Percentiles rank a stretch among this genome's conserved stretches.
Evolutionary conservation across 1,139 yeast species (phyloP).

Genomic region (Diutina ranongensis): DNA sequence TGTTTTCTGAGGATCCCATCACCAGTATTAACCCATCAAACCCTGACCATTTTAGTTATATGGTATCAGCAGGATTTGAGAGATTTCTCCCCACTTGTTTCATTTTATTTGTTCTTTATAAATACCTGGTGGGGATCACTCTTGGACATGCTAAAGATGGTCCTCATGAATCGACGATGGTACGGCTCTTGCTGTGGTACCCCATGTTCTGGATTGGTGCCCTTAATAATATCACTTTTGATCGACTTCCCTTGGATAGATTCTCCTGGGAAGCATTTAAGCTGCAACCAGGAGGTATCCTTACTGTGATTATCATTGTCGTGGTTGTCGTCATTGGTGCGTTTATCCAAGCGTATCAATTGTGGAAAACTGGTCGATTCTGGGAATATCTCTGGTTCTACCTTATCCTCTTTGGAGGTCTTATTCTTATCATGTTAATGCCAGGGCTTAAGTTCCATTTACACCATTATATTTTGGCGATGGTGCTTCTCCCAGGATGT

Average conservation of each 20-base stretch:
- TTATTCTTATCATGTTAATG: constrained; percentile 8
- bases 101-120: constrained; percentile 66
- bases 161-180: constrained; percentile 24
- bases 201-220: constrained; percentile 80
- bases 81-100: constrained; percentile 69
- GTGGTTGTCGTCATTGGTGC: constrained; percentile 40
- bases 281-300: constrained; percentile 65
- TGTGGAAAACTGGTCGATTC: constrained; percentile 77
- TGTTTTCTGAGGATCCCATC: constrained; percentile 80
- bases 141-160: not conserved
- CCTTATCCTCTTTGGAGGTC: constrained; percentile 7
- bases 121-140: constrained; percentile 19
- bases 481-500: constrained; percentile 77
- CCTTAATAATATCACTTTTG: constrained; percentile 80
- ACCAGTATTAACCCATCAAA: constrained; percentile 40
- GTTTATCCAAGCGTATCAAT: constrained; percentile 59
- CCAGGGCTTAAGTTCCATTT: constrained; percentile 34
- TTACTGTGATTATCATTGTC: constrained; percentile 47
- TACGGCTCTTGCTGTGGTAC: constrained; percentile 58
- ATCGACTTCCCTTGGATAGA: constrained; percentile 78
- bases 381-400: constrained; percentile 36
- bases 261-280: constrained; percentile 59
- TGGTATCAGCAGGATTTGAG: constrained; percentile 62
- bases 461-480: constrained; percentile 82
- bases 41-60: constrained; percentile 41